phyloP scores from a whole-genome alignment of 1,139 yeast species.

The Tardiomyces digboiensis region DNA sequence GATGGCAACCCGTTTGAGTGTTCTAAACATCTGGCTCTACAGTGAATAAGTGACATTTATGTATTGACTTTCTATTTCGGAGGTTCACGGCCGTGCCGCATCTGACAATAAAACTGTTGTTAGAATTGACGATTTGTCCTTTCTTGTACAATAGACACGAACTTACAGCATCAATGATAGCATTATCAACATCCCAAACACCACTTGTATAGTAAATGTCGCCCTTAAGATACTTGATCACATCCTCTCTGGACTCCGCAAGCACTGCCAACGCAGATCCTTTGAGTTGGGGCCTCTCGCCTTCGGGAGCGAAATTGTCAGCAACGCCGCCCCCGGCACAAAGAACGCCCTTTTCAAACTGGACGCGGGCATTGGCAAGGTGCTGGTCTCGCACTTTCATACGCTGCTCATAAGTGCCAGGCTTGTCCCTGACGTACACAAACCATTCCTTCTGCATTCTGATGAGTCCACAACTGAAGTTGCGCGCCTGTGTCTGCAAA shows the following conservation, averaged over 20 bases:
- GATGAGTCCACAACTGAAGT: too few species aligned
- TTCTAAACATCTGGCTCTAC: too few species aligned
- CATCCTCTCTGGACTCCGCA: conserved; percentile 56
- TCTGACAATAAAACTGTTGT: too few species aligned
- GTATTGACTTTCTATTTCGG: too few species aligned
- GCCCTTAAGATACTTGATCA: conserved; percentile 48
- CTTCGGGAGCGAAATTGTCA: conserved; percentile 31
- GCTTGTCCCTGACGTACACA: conserved; percentile 64
- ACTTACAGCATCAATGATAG: conserved; percentile 56
- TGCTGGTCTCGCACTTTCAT: neutral
- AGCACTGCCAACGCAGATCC: conserved; percentile 62
- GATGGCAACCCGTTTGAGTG: too few species aligned
- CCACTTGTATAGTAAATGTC: conserved; percentile 60
- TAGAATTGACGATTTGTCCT: too few species aligned
- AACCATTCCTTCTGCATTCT: conserved; percentile 18
- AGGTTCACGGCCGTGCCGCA: too few species aligned
- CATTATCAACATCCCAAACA: conserved; percentile 67
- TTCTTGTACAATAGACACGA: too few species aligned
- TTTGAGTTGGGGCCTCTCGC: conserved; percentile 45
- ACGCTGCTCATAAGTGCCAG: conserved; percentile 43
- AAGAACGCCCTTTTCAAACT: neutral
- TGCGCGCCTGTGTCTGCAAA: too few species aligned
- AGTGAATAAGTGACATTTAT: too few species aligned
- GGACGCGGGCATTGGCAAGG: neutral
- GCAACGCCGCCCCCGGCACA: conserved; percentile 17